These are phyloP conservation scores for Torulaspora indica DNA, from an alignment of 805 yeast species.

Conservation along the genomic window DNA sequence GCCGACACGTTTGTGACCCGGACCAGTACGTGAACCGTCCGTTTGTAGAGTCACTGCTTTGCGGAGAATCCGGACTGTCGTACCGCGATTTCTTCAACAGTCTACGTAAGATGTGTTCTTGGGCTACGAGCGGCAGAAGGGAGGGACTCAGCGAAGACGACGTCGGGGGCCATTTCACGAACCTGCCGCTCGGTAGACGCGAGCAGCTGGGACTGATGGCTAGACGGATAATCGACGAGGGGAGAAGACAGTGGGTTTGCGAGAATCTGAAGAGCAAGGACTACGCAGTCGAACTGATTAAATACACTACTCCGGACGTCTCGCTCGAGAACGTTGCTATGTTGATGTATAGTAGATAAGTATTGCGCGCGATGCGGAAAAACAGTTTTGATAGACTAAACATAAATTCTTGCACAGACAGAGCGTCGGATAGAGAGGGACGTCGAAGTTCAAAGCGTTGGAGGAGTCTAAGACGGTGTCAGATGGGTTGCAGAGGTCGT, in stretches of 20 bases:
- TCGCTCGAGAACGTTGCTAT: conserved; percentile 71
- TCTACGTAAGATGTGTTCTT: conserved; percentile 65
- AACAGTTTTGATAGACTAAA: not conserved
- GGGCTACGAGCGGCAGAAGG: conserved; percentile 79
- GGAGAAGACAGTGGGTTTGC: conserved; percentile 43
- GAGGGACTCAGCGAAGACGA: conserved; percentile 40
- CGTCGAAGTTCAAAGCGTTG: too few species aligned
- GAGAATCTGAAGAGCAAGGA: conserved; percentile 42
- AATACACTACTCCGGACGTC: conserved; percentile 52
- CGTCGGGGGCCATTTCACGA: conserved; percentile 41
- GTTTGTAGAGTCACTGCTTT: conserved; percentile 37
- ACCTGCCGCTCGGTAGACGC: conserved; percentile 45
- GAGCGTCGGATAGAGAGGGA: too few species aligned
- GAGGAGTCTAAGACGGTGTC: too few species aligned
- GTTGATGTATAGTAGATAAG: conserved; percentile 11
- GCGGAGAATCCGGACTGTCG: conserved; percentile 18
- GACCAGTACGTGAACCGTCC: conserved; percentile 35
- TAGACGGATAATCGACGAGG: conserved; percentile 69
- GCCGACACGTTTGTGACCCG: conserved; percentile 79
- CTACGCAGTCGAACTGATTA: conserved; percentile 47
- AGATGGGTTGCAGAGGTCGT: not conserved
- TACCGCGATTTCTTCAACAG: conserved; percentile 40
- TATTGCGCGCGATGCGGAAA: not conserved
- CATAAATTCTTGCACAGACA: not conserved
- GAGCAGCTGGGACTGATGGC: conserved; percentile 61